Percentiles rank a stretch among this genome's conserved stretches.
Conservation (phyloP, 768 basidiomycete species). For the Tulasnella sp. region DNA sequence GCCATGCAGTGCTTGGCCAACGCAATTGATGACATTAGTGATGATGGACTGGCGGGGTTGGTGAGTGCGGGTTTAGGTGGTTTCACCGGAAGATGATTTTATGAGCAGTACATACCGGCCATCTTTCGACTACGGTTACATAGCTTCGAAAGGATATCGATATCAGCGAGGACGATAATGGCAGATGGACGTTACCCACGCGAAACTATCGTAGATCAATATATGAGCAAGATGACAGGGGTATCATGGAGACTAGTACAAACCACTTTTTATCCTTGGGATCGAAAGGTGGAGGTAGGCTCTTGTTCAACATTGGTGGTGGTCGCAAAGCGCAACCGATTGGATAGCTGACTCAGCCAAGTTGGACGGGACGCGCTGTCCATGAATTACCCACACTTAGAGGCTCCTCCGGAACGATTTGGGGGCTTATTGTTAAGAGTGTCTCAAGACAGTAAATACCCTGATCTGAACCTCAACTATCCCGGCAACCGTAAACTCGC, state of each 20-base stretch:
- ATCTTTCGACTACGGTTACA: conserved; percentile 61
- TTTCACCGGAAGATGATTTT: conserved; percentile 29
- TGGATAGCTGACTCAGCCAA: too few relatives aligned
- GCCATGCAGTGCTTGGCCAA: conserved; percentile 59
- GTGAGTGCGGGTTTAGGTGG: background rate
- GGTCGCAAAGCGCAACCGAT: too few relatives aligned
- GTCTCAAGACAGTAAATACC: too few relatives aligned
- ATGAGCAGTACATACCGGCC: conserved; percentile 45
- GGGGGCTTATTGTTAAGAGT: too few relatives aligned
- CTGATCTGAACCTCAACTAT: too few relatives aligned
- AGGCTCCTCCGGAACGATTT: too few relatives aligned
- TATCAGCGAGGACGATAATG: background rate
- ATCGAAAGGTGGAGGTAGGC: conserved; percentile 46
- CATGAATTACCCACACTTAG: too few relatives aligned
- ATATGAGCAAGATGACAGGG: background rate
- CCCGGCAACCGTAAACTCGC: too few relatives aligned
- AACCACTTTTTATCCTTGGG: conserved; percentile 58
- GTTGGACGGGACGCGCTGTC: too few relatives aligned
- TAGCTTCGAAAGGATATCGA: conserved; percentile 36
- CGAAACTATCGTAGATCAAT: background rate
- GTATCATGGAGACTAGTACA: conserved; percentile 16
- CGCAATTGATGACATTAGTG: conserved; percentile 40
- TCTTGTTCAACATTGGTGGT: background rate
- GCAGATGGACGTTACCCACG: background rate
- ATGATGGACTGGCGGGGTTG: conserved; percentile 1